Conservation (phyloP, 1,284 basidiomycete genomes). For the Afroboletus lepidellus region DNA sequence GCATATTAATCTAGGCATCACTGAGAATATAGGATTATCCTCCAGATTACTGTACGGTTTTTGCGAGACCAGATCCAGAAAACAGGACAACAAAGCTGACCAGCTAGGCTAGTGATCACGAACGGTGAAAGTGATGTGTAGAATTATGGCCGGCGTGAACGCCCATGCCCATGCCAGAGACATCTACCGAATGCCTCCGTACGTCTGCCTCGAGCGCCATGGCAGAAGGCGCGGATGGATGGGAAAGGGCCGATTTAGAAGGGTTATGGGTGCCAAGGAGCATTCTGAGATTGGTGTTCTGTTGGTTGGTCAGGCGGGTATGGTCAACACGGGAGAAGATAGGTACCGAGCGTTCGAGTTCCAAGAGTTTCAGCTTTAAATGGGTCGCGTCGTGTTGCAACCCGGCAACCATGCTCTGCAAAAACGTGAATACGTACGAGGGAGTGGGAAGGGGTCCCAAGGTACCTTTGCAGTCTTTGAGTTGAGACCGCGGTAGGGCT, state of each 20-base stretch:
- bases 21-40: conserved; percentile 19
- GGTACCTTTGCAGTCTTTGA: conserved; percentile 69
- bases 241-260: conserved; percentile 18
- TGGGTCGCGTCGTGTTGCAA: conserved; percentile 62
- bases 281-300: conserved; percentile 35
- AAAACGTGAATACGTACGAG: background rate
- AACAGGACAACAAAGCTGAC: too few species aligned
- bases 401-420: conserved; percentile 68
- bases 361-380: conserved; percentile 57
- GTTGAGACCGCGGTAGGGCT: conserved; percentile 60
- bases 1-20: conserved; percentile 1
- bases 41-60: conserved; percentile 19
- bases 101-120: background rate
- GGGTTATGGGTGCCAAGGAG: conserved; percentile 31
- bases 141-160: conserved; percentile 17
- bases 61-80: conserved; percentile 1
- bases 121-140: conserved; percentile 11
- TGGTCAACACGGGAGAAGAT: background rate
- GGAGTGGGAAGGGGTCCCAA: background rate
- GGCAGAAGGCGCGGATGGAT: conserved; percentile 29
- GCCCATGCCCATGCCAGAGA: conserved; percentile 33
- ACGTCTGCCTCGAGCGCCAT: conserved; percentile 33
- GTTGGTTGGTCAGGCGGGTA: background rate
- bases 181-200: conserved; percentile 33
- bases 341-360: conserved; percentile 61